Base-by-base conservation (phyloP, 306 rosid species). In the Begonia fuchsioides region DNA sequence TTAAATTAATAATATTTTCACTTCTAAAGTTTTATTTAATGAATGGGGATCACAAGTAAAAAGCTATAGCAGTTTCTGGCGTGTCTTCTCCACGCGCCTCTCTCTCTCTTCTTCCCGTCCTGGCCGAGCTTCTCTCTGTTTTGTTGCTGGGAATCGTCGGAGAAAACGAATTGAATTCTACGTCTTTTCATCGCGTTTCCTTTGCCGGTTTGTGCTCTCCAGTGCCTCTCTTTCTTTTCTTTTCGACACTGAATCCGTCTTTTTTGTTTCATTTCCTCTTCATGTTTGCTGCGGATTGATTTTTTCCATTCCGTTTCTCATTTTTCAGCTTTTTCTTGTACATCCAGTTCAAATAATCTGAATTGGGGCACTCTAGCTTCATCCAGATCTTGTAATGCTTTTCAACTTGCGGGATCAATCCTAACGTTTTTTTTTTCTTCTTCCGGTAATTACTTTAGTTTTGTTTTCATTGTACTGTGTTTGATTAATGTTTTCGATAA, bases 331-430 rank as follows among this genome's bases (percentile, higher is more conserved):
- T n/a, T n/a, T n/a, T n/a, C 45, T 41, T 41, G 14, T 41, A 11
- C 7, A 11, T 7, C 45, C 14, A 41, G 10, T 26, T 26, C 45
- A 5, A 0, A 11, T 0, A 41, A 41, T 41, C 13, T 26, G 5
- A 41, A 41, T 8, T 41, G 45, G 13, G 6, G 13, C 1, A 10
- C 14, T 41, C 45, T 19, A 38, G 41, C 47, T 57, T 38, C 62
- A 1, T 38, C 47, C 49, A 49, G 52, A 47, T 57, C 62, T 57
- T 57, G 54, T 47, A 38, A 32, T 51, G 18, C 32, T 57, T 47
- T 57, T 16, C 32, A 47, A 38, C 49, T 57, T 47, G 18, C 14
- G 17, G 0, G 13, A 10, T 44, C n/a, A 47, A 47, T 44, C 53
- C 62, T 57, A 46, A 32, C 17, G 48, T 57, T 47, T 56, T 46